Percentiles rank a stretch among this genome's conserved stretches.
These are phyloP conservation scores for Ganoderma lingzhi DNA, from an alignment of 1,284 basidiomycete species.

Conservation along the genomic window DNA sequence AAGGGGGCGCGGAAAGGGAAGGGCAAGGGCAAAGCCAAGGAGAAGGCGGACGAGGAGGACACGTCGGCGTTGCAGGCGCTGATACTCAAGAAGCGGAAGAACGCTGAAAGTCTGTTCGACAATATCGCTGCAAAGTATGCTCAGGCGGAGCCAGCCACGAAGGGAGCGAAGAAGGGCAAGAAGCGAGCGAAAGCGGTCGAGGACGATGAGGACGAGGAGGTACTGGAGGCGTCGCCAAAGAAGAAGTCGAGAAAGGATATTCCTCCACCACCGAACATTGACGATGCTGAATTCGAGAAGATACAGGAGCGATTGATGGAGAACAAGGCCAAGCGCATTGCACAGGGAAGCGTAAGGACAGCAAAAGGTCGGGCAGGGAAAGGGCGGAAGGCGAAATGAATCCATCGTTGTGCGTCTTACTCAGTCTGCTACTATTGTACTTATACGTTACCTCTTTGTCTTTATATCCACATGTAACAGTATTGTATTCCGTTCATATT, in stretches of 20 bases:
- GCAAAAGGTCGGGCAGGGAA: slow-evolving; percentile 30
- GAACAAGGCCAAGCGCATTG: slow-evolving; percentile 46
- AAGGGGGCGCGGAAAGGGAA: slow-evolving; percentile 69
- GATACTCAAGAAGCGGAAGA: slow-evolving; percentile 82
- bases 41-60: slow-evolving; percentile 58
- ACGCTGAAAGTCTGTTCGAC: slow-evolving; percentile 78
- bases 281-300: slow-evolving; percentile 74
- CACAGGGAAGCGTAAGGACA: slow-evolving; percentile 41
- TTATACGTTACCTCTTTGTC: slow-evolving; percentile 22
- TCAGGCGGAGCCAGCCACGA: slow-evolving; percentile 47
- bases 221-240: slow-evolving; percentile 51
- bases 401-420: slow-evolving; percentile 7
- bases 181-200: slow-evolving; percentile 48
- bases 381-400: slow-evolving; percentile 33
- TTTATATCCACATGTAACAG: not conserved
- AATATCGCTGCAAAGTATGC: slow-evolving; percentile 86
- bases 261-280: slow-evolving; percentile 60
- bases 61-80: slow-evolving; percentile 81
- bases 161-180: slow-evolving; percentile 63
- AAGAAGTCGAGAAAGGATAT: slow-evolving; percentile 55
- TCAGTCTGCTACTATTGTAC: slow-evolving; percentile 18
- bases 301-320: slow-evolving; percentile 68
- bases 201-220: slow-evolving; percentile 47
- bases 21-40: slow-evolving; percentile 58
- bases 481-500: not conserved